A percentile compares a stretch with the other conserved stretches of the same genome.
These are phyloP conservation scores for Yamadazyma friedrichii DNA, from an alignment of 1,139 yeast genomes.

Conservation along the genomic window DNA sequence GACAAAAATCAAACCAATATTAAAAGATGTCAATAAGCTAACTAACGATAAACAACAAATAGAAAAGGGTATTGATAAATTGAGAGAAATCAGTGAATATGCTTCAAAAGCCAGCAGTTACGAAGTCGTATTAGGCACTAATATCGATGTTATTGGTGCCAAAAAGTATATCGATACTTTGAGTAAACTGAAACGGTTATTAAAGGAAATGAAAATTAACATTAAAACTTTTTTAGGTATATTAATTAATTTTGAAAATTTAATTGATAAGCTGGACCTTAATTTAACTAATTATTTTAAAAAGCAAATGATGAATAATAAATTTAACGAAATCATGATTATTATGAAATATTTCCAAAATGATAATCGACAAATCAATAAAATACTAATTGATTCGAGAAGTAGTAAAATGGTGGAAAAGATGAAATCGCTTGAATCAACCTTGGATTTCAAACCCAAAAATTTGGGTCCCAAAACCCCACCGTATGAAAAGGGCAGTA, in stretches of 20 bases:
- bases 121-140: slow-evolving; percentile 42
- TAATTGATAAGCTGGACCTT: slow-evolving; percentile 47
- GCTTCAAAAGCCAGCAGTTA: slow-evolving; percentile 59
- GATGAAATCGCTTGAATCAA: slow-evolving; percentile 28
- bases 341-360: slow-evolving; percentile 47
- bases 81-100: slow-evolving; percentile 62
- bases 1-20: slow-evolving; percentile 66
- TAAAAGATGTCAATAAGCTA: slow-evolving; percentile 59
- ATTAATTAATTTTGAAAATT: slow-evolving; percentile 42
- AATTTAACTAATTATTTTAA: slow-evolving; percentile 37
- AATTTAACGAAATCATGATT: slow-evolving; percentile 22
- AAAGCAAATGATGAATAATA: slow-evolving; percentile 16
- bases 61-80: slow-evolving; percentile 57
- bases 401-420: slow-evolving; percentile 45
- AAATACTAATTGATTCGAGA: slow-evolving; percentile 46
- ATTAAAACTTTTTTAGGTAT: slow-evolving; percentile 52
- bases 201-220: slow-evolving; percentile 34
- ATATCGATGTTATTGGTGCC: slow-evolving; percentile 40
- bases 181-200: slow-evolving; percentile 30
- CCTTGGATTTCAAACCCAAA: slow-evolving; percentile 12
- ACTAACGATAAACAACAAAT: slow-evolving; percentile 58
- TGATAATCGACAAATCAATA: slow-evolving; percentile 31
- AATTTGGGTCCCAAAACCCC: slow-evolving; percentile 33
- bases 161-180: slow-evolving; percentile 39
- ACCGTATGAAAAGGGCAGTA: slow-evolving; percentile 61